These are phyloP conservation scores for Claviceps fusiformis DNA, from an alignment of 2,329 filamentous ascomycete genomes.

Conservation along the genomic window DNA sequence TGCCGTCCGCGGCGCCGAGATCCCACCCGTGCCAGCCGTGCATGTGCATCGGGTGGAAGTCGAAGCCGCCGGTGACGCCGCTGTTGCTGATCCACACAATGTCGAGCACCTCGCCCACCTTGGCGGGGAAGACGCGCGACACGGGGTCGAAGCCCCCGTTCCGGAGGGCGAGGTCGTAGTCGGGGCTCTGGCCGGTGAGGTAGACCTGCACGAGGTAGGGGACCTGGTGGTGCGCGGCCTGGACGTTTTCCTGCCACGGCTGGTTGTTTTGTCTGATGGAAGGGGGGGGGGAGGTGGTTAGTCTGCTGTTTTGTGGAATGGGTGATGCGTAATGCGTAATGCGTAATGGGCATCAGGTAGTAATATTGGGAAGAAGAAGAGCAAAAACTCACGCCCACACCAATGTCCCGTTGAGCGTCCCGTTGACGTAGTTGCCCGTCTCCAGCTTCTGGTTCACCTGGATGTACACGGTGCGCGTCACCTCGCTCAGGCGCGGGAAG, in stretches of 20 bases:
- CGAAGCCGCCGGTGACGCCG: constrained; percentile 6
- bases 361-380: background rate
- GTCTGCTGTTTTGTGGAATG: too few relatives aligned
- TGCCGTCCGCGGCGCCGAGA: constrained; percentile 7
- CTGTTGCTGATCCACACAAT: constrained; percentile 33
- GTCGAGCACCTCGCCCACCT: constrained; percentile 41
- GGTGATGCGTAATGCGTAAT: too few relatives aligned
- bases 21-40: constrained; percentile 8
- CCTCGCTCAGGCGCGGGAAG: constrained; percentile 29
- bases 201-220: constrained; percentile 9
- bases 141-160: constrained; percentile 41
- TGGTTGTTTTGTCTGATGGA: constrained; percentile 17
- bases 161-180: constrained; percentile 34
- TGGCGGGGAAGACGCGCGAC: constrained; percentile 35
- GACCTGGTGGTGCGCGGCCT: background rate
- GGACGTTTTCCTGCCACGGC: constrained; percentile 28
- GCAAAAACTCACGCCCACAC: constrained; percentile 22
- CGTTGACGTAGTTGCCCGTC: constrained; percentile 16
- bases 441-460: constrained; percentile 27
- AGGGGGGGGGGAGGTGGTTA: background rate
- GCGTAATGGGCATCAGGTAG: too few relatives aligned
- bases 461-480: constrained; percentile 35
- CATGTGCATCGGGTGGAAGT: constrained; percentile 9
- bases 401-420: constrained; percentile 16
- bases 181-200: constrained; percentile 19